Base-by-base conservation (phyloP, 192 early-diverging fungal species). In the Backusella luteola region DNA sequence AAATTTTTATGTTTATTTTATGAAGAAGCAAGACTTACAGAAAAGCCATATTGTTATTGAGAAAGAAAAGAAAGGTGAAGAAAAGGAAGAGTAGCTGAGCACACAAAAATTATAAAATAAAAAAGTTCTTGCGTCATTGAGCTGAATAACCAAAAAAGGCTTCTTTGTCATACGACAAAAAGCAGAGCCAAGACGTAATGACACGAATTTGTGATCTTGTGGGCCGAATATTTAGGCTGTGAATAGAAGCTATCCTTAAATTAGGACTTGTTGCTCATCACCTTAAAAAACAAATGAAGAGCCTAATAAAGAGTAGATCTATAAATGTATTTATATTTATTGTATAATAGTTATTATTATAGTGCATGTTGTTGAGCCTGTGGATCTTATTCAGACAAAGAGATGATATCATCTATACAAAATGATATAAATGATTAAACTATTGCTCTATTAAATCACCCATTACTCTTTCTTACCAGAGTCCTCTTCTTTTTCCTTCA, bases 31-130 rank as follows among this genome's bases (percentile, higher is more conserved):
- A 17, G 35, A 74, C 76, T 76, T 81, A 81, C 80, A 81, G 59
- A 63, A 81, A 81, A 21, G 71, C 72, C 80, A 81, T 81, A 29
- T 15, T 81, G 19, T 21, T 39, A 52, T 49, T 49, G 39, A 76
- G 26, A 46, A 34, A 19, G 29, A 76, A 56, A 76, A 44, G 49
- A 34, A 66, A 66, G 21, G 32, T 39, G 35, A 41, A 34, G 9
- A 39, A 63, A 72, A 35, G 35, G 15, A 77, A 41, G 35, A 67
- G 17, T 41, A 41, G 9, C 68, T 69, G 21, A 38, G 68, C 68
- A 41, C n/a, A n/a, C 23, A 21, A 9, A 36, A 69, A 38, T 69
- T 41, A 21, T 36, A 8, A 26, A 63, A 63, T 29, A 63, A 11
- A 14, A 53, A 63, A 29, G 4, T 12, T 19, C 56, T 63, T 63